Evolutionary conservation across 495 filamentous ascomycete genomes (phyloP).

Genomic region (Penicillium tannophilum): DNA sequence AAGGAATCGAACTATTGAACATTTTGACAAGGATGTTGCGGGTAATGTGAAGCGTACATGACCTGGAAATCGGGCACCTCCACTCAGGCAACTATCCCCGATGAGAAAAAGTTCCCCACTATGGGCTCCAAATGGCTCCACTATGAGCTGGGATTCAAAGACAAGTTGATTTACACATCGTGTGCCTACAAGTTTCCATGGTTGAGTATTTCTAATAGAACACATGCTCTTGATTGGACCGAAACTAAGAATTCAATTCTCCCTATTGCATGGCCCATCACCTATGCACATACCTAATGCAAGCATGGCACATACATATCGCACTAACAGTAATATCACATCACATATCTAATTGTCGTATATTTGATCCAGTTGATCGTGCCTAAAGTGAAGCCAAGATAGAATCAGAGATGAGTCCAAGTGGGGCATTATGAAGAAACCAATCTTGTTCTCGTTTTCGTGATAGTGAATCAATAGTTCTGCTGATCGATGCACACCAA

Average conservation of each 20-base stretch:
- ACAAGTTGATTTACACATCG: not conserved
- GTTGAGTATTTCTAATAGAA: not conserved
- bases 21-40: not conserved
- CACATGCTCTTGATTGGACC: not conserved
- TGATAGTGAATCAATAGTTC: constrained; percentile 8
- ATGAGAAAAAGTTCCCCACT: not conserved
- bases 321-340: not conserved
- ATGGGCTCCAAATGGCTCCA: not conserved
- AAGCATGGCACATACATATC: not conserved
- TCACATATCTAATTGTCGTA: not conserved
- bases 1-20: not conserved
- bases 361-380: not conserved
- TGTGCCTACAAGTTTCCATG: not conserved
- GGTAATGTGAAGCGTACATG: not conserved
- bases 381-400: not conserved
- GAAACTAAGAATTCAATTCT: too few species aligned
- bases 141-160: not conserved
- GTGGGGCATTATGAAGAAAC: not conserved
- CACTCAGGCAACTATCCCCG: not conserved
- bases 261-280: not conserved
- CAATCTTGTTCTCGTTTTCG: constrained; percentile 4
- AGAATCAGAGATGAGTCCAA: too few species aligned
- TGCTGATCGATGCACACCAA: constrained; percentile 7
- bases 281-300: not conserved
- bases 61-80: not conserved